Evolutionary conservation across 768 basidiomycete species (phyloP).

Genomic region (Dacryopinax spathularia): DNA sequence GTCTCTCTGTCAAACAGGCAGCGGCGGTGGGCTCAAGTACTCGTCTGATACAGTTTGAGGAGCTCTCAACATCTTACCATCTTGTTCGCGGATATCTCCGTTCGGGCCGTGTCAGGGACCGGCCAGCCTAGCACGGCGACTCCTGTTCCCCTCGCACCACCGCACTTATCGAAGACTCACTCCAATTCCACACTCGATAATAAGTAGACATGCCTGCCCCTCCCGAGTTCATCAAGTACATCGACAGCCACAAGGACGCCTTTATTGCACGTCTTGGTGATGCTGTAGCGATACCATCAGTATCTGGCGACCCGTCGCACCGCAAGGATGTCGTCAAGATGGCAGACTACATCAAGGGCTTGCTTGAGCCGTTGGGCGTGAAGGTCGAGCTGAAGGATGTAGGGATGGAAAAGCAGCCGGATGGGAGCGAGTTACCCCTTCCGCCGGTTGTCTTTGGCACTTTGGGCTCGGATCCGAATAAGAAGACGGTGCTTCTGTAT

Average conservation of each 20-base stretch:
- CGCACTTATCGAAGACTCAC: constrained; percentile 1
- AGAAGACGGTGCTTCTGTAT: constrained; percentile 89
- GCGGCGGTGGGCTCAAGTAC: no score
- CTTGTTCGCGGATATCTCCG: no score
- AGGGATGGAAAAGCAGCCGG: constrained; percentile 51
- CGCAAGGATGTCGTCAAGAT: constrained; percentile 71
- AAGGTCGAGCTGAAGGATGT: constrained; percentile 60
- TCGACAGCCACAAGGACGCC: constrained; percentile 53
- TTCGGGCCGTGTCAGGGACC: no score
- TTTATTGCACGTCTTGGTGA: constrained; percentile 69
- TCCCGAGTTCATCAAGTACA: constrained; percentile 30
- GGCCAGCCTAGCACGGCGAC: no score
- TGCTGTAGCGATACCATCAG: constrained; percentile 72
- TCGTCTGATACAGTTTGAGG: no score
- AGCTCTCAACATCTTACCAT: no score
- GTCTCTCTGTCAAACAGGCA: no score
- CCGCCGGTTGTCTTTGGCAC: constrained; percentile 75
- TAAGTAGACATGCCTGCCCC: constrained; percentile 21
- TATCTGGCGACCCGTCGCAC: constrained; percentile 50
- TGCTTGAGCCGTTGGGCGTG: constrained; percentile 66
- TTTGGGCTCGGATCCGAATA: constrained; percentile 68
- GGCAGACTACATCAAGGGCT: constrained; percentile 63
- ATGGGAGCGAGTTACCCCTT: constrained; percentile 55
- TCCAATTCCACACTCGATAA: no score
- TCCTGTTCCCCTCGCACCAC: background rate